A percentile compares a stretch with the other conserved stretches of the same genome.
phyloP scores from a whole-genome alignment of 2,329 filamentous ascomycete genomes.

The Ascochyta pisi region DNA sequence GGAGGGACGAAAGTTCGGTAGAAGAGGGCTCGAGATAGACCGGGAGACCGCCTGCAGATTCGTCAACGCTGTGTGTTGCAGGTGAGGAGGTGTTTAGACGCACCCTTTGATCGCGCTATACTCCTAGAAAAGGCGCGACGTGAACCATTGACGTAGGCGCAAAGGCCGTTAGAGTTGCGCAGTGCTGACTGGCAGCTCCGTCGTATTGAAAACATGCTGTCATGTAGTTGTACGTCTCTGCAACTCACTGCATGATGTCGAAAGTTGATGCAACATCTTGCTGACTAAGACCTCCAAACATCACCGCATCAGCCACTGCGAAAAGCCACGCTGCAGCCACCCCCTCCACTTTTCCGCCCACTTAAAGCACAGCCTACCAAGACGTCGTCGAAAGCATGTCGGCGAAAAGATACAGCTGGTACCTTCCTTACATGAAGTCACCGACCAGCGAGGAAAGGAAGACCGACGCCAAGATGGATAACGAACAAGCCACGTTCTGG shows the following conservation, averaged over 20 bases:
- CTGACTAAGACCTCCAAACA: conserved; percentile 12
- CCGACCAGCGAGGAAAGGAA: neutral
- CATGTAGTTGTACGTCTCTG: conserved; percentile 9
- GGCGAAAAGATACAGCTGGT: conserved; percentile 27
- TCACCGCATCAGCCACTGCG: conserved; percentile 10
- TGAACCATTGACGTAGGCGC: conserved; percentile 27
- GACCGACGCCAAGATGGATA: conserved; percentile 52
- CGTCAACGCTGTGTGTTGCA: conserved; percentile 4
- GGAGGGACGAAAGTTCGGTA: conserved; percentile 50
- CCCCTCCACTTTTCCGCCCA: conserved; percentile 10
- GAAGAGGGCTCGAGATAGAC: conserved; percentile 51
- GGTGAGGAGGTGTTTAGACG: neutral
- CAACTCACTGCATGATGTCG: neutral
- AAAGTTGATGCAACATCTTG: conserved; percentile 20
- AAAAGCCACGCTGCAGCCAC: conserved; percentile 13
- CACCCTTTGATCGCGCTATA: conserved; percentile 33
- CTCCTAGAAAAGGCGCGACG: conserved; percentile 42
- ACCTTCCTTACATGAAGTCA: conserved; percentile 25
- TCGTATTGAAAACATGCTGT: conserved; percentile 43
- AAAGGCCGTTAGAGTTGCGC: conserved; percentile 16
- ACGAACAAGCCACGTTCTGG: conserved; percentile 62
- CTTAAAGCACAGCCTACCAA: conserved; percentile 17
- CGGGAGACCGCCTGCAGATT: conserved; percentile 47
- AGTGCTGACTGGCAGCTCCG: conserved; percentile 39
- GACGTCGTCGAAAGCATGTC: conserved; percentile 12